A percentile compares a stretch with the other conserved stretches of the same genome.
Evolutionary conservation across 768 basidiomycete genomes (phyloP).

Genomic region (Stropharia rugosoannulata): DNA sequence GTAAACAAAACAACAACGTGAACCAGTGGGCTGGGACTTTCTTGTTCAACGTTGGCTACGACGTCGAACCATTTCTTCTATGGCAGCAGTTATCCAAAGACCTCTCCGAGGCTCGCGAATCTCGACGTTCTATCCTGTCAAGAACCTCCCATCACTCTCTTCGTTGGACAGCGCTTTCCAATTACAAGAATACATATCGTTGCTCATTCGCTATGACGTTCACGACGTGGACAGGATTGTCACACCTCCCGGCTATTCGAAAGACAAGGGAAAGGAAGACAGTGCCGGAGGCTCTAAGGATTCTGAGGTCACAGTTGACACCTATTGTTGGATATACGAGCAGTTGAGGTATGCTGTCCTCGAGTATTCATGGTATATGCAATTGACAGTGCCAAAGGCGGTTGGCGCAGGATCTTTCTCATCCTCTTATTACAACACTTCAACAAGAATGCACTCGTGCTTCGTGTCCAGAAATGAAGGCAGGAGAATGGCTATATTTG

Average conservation of each 20-base stretch:
- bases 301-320: constrained; percentile 66
- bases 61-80: constrained; percentile 14
- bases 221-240: constrained; percentile 87
- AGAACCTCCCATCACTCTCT: constrained; percentile 64
- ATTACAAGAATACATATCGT: constrained; percentile 90
- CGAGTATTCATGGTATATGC: background rate
- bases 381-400: constrained; percentile 47
- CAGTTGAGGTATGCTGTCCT: constrained; percentile 39
- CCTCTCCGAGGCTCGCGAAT: constrained; percentile 78
- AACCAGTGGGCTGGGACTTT: too few relatives aligned
- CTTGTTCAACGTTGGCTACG: constrained; percentile 4
- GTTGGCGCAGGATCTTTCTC: constrained; percentile 83
- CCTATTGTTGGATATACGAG: constrained; percentile 82
- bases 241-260: constrained; percentile 59
- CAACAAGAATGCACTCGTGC: constrained; percentile 85
- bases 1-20: background rate
- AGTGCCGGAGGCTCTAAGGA: constrained; percentile 34
- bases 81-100: constrained; percentile 51
- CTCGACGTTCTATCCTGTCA: constrained; percentile 78
- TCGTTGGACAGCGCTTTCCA: constrained; percentile 91
- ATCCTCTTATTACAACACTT: constrained; percentile 80
- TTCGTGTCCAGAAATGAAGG: constrained; percentile 96
- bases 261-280: constrained; percentile 17
- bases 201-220: constrained; percentile 81
- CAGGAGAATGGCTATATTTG: constrained; percentile 96